Evolutionary conservation across 352 stramenopile genomes (phyloP).

Genomic region (Phytopythium mirpurense): DNA sequence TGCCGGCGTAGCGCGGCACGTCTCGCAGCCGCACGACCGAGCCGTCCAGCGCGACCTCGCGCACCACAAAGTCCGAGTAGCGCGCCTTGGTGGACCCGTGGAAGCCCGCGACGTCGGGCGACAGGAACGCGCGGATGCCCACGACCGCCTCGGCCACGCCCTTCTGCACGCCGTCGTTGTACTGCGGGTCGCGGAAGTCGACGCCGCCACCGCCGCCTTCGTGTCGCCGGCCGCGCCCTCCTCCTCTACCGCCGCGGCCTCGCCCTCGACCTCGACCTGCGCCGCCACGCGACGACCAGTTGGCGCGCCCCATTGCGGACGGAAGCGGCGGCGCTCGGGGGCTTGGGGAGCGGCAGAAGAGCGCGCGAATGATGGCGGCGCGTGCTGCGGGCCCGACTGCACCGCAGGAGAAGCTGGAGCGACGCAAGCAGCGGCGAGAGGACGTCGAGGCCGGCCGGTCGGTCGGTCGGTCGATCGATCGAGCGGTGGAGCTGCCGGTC

Average conservation of each 20-base stretch:
- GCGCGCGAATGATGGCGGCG: slow-evolving; percentile 1
- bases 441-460: too few relatives aligned
- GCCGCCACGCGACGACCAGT: slow-evolving; percentile 22
- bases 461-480: too few relatives aligned
- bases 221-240: slow-evolving; percentile 16
- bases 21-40: slow-evolving; percentile 58
- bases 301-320: neutral
- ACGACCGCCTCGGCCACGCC: slow-evolving; percentile 74
- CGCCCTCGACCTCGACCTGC: slow-evolving; percentile 9
- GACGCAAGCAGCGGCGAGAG: neutral
- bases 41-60: slow-evolving; percentile 64
- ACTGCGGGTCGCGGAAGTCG: slow-evolving; percentile 53
- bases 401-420: neutral
- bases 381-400: neutral
- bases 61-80: slow-evolving; percentile 91
- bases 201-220: slow-evolving; percentile 12
- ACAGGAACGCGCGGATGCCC: slow-evolving; percentile 66
- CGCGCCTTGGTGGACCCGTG: slow-evolving; percentile 86
- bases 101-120: slow-evolving; percentile 64
- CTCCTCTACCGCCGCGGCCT: slow-evolving; percentile 13
- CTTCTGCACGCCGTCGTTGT: slow-evolving; percentile 70
- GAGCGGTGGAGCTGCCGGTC: too few relatives aligned
- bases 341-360: neutral
- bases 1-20: slow-evolving; percentile 40
- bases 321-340: neutral